Evolutionary conservation across 1,284 basidiomycete genomes (phyloP).

Genomic region (Cryptococcus deneoformans): DNA sequence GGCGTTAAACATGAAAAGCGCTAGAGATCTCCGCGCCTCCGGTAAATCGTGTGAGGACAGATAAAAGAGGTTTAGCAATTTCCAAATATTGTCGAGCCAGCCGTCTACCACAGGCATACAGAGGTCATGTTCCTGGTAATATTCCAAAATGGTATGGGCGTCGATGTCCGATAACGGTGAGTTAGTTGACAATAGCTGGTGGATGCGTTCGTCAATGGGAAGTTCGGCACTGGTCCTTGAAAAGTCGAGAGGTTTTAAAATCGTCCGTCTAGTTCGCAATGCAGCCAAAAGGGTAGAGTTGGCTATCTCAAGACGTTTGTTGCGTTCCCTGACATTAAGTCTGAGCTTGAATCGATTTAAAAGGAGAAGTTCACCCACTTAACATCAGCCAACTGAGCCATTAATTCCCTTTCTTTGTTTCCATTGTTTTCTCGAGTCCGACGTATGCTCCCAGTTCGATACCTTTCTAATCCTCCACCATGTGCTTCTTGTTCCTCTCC

Average conservation of each 20-base stretch:
- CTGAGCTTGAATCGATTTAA: too few species aligned
- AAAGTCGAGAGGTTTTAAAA: too few species aligned
- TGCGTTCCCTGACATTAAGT: too few species aligned
- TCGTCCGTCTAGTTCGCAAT: too few species aligned
- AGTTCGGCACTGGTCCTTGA: too few species aligned
- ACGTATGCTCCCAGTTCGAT: slow-evolving; percentile 79
- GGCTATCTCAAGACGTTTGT: too few species aligned
- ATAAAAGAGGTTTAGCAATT: slow-evolving; percentile 50
- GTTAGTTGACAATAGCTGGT: slow-evolving; percentile 43
- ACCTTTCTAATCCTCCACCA: neutral
- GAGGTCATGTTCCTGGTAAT: slow-evolving; percentile 50
- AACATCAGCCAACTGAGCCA: slow-evolving; percentile 94
- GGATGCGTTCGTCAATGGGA: slow-evolving; percentile 27
- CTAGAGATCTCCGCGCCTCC: slow-evolving; percentile 36
- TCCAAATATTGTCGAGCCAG: slow-evolving; percentile 53
- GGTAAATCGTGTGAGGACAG: slow-evolving; percentile 23
- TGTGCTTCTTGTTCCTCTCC: slow-evolving; percentile 2
- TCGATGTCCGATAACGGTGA: slow-evolving; percentile 47
- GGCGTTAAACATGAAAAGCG: slow-evolving; percentile 46
- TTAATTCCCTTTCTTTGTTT: slow-evolving; percentile 90
- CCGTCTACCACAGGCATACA: slow-evolving; percentile 51
- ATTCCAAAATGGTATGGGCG: slow-evolving; percentile 50
- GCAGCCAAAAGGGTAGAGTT: too few species aligned
- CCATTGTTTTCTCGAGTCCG: slow-evolving; percentile 86
- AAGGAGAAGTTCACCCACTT: slow-evolving; percentile 46